These are phyloP conservation scores for Hippophae tibetana DNA, from an alignment of 306 rosid species.

Conservation along the genomic window DNA sequence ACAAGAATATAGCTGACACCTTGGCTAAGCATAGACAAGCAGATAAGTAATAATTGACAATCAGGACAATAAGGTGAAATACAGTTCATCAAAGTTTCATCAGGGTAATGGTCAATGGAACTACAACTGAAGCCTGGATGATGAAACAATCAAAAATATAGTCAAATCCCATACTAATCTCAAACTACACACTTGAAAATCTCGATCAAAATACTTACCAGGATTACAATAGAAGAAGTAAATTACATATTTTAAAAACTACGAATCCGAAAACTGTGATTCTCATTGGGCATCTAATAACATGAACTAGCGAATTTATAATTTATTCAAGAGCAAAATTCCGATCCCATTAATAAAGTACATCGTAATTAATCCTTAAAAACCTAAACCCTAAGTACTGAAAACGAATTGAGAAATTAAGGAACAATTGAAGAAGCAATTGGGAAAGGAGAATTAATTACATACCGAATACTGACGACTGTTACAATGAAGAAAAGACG, in stretches of 20 bases:
- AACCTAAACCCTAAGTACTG: slow-evolving; percentile 3
- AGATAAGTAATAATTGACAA: background rate
- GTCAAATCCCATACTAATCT: background rate
- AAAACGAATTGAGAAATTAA: background rate
- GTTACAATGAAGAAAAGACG: background rate
- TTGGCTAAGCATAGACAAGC: no score
- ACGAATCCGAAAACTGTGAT: background rate
- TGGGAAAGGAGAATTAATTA: background rate
- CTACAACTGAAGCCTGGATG: background rate
- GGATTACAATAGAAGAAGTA: background rate
- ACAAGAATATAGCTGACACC: slow-evolving; percentile 5
- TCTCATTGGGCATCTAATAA: background rate
- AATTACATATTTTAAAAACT: background rate
- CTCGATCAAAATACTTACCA: background rate
- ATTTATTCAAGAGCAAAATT: background rate
- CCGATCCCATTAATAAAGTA: background rate
- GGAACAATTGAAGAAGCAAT: background rate
- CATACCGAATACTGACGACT: background rate
- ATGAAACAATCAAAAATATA: background rate
- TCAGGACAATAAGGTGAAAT: slow-evolving; percentile 8
- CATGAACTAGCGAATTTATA: background rate
- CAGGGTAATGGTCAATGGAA: background rate
- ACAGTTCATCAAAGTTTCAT: background rate
- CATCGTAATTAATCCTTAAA: background rate
- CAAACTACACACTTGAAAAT: background rate